A percentile compares a stretch with the other conserved stretches of the same genome.
Evolutionary conservation across 495 filamentous ascomycete genomes (phyloP).

Genomic region (Penicillium turbatum): DNA sequence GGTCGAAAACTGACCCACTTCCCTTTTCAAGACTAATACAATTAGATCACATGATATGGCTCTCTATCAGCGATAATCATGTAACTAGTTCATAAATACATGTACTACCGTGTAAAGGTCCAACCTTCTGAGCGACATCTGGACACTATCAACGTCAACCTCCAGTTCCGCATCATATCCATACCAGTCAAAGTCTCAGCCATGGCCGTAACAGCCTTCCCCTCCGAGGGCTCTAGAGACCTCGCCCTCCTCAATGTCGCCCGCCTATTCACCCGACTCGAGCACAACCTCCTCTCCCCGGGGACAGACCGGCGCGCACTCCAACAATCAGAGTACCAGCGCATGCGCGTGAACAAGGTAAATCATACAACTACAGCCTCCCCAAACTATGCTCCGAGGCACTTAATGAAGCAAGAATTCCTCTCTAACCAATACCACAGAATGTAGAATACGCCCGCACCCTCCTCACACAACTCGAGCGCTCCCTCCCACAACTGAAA

Average conservation of each 20-base stretch:
- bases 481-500: constrained; percentile 62
- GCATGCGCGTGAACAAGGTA: constrained; percentile 53
- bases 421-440: constrained; percentile 32
- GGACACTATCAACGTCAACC: not conserved
- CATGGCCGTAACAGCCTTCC: constrained; percentile 36
- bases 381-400: not conserved
- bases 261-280: constrained; percentile 69
- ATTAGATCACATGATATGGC: too few relatives aligned
- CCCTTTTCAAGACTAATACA: too few relatives aligned
- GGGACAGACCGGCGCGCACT: constrained; percentile 57
- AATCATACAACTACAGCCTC: not conserved
- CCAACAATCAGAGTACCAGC: constrained; percentile 62
- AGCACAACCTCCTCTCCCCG: constrained; percentile 66
- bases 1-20: too few relatives aligned
- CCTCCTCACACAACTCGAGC: constrained; percentile 72
- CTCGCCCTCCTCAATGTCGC: constrained; percentile 56
- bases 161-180: not conserved
- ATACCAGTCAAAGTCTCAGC: not conserved
- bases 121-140: too few relatives aligned
- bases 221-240: constrained; percentile 29
- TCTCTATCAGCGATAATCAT: too few relatives aligned
- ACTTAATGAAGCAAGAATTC: not conserved
- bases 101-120: too few relatives aligned
- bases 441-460: constrained; percentile 78
- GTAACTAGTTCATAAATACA: too few relatives aligned